Evolutionary conservation across 164 flowering plant species (phyloP), one percentile per base, ranked within the genome.

Genomic region (Annona squamosa): DNA sequence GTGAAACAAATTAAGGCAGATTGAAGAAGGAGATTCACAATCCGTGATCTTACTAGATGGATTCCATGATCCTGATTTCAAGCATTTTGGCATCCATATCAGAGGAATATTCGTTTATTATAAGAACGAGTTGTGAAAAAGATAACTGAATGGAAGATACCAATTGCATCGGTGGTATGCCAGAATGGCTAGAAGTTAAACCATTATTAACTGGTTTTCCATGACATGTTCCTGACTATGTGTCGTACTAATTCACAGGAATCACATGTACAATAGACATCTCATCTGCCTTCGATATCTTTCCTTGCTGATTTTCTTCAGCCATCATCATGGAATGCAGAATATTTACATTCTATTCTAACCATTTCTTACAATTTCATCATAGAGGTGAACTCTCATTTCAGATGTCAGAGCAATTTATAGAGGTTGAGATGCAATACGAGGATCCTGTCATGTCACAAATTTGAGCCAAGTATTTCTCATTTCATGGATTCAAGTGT

Each of bases 381-480:
- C 43, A 44, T 68, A 68, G 78, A 63, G 65, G 57, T 46, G 43
- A 48, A 10, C 62, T n/a, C 37, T 7, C 26, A 47, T 69, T 45
- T 46, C 75, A 64, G 75, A 74, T 68, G 56, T 41, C 26, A 73
- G 62, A 73, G 61, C 45, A 52, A 68, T 37, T 9, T 17, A 37
- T 41, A 62, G 65, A 71, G 48, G 65, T 69, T 52, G 48, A 71
- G 75, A 61, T 46, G 65, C 47, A 69, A 46, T 66, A 42, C 17
- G 12, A n/a, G n/a, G 68, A 66, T 43, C 12, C 44, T 17, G 18
- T 68, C 46, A 16, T 68, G 48, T 46, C 56, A 19, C 45, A 18
- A 10, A 46, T 9, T 13, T 63, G 17, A 26, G 56, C 12, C 10
- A 17, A n/a, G 42, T 5, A 19, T 17, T 46, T 46, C 7, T 68